Base-by-base conservation (phyloP, 306 rosid genomes). In the Sophora flavescens region DNA sequence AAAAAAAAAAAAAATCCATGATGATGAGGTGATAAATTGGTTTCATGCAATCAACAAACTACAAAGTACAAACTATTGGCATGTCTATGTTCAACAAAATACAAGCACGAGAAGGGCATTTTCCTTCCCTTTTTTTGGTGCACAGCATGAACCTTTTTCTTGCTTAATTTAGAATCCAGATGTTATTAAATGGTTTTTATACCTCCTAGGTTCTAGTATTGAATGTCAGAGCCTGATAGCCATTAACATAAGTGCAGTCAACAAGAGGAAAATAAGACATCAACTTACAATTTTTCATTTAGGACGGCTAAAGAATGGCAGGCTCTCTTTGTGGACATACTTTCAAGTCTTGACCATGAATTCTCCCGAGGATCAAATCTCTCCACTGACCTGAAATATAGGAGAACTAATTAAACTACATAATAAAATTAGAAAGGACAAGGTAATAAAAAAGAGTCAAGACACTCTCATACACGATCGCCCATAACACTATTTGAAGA, bases 341-440 rank as follows among this genome's bases (percentile, higher is more conserved):
- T 86, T 58, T 57, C 42, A 47, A 86, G 68, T 78, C 67, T 76
- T 18, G 64, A 60, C 86, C 86, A 81, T 6, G 80, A 78, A 41
- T 61, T 36, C 54, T 81, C 84, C 14, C 84, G 78, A 1, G 86
- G 86, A 56, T 86, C 88, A 70, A 75, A 81, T 79, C 83, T 75
- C 78, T 86, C 90, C 54, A 62, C 80, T 30, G 90, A 81, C 15
- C 86, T 81, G 83, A 59, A 65, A 70, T 4, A 47, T n/a, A 70
- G 72, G 56, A 48, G 60, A 18, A 72, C 47, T 68, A 68, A 41
- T 28, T 33, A 26, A 56, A 72, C 45, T 4, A 10, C 12, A 59
- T 6, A 6, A 57, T 12, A 72, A 70, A 35, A 52, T 16, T 28
- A 52, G 35, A n/a, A 8, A 28, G 74, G 13, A 50, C 39, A 5